Base-by-base conservation (phyloP, 2,329 filamentous ascomycete species). In the Colletotrichum echinochloae region DNA sequence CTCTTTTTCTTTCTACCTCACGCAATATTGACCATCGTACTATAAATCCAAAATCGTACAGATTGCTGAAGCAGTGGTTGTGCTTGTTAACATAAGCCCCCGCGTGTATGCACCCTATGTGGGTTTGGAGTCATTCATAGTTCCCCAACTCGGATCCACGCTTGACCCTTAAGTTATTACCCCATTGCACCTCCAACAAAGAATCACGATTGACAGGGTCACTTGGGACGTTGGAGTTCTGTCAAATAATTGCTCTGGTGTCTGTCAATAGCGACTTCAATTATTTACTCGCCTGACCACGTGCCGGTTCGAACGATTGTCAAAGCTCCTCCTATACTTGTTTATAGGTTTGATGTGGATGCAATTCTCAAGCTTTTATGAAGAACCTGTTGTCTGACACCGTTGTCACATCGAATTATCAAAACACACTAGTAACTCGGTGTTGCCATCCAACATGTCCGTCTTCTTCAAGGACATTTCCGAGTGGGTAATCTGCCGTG, bases 381-480 rank as follows among this genome's bases (percentile, higher is more conserved):
- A 66, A 37, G 26, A 55, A 44, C 39, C 26, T 30, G 33, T 28
- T 49, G 41, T 16, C 65, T 67, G 35, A 41, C 28, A 26, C 9
- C 33, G 28, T 35, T 39, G 14, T 20, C 18, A 20, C 23, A 8
- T 14, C 49, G 41, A 33, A 16, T 41, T 20, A 35, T 20, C 20
- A 37, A 4, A 51, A 60, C 49, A 55, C 26, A 8, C 41, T 37
- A 30, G 37, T 26, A 35, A 59, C 11, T 23, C 8, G n/a, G 9
- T 5, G 28, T 20, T 55, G 20, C n/a, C 28, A 41, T 44, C 39
- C 52, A 73, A 20, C 33, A 81, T 81, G 80, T 81, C 80, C 1
- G 80, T 81, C 2, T 81, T 81, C 69, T 81, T 81, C 74, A 82
- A 81, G 23, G 78, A 81, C 14, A 79, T 82, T 54, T 77, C 77